Evolutionary conservation across 1,284 basidiomycete genomes (phyloP).

Genomic region (Microbotryum violaceum): DNA sequence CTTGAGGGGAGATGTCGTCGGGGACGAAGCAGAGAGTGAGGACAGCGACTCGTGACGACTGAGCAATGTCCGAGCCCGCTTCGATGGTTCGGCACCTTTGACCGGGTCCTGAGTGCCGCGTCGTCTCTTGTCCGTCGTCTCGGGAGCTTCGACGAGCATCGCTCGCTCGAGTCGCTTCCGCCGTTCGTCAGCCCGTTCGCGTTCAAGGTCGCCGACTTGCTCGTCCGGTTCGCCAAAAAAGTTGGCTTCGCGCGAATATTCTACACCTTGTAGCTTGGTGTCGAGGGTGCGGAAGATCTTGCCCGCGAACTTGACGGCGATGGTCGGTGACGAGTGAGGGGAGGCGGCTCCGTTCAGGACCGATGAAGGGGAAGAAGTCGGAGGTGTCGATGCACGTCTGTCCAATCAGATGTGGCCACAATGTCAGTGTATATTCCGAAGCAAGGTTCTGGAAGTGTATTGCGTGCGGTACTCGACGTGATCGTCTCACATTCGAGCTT

Average conservation of each 20-base stretch:
- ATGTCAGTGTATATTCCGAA: too few relatives aligned
- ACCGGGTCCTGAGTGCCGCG: too few relatives aligned
- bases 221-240: constrained; percentile 22
- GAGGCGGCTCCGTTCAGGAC: neutral
- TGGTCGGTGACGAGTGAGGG: constrained; percentile 1
- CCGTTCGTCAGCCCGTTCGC: constrained; percentile 1
- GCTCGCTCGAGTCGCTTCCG: constrained; percentile 15
- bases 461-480: too few relatives aligned
- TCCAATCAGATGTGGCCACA: too few relatives aligned
- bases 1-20: too few relatives aligned
- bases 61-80: too few relatives aligned
- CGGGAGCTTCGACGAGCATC: constrained; percentile 5
- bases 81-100: too few relatives aligned
- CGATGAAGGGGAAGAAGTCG: neutral
- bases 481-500: too few relatives aligned
- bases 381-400: constrained; percentile 1
- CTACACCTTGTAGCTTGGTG: constrained; percentile 1
- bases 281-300: constrained; percentile 26
- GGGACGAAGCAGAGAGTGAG: too few relatives aligned
- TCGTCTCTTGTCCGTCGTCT: too few relatives aligned
- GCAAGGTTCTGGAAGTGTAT: too few relatives aligned
- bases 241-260: constrained; percentile 15
- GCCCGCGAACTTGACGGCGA: constrained; percentile 26
- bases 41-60: too few relatives aligned
- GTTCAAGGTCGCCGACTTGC: constrained; percentile 20